phyloP scores from a whole-genome alignment of 805 yeast genomes.

The Wickerhamomyces canadensis region DNA sequence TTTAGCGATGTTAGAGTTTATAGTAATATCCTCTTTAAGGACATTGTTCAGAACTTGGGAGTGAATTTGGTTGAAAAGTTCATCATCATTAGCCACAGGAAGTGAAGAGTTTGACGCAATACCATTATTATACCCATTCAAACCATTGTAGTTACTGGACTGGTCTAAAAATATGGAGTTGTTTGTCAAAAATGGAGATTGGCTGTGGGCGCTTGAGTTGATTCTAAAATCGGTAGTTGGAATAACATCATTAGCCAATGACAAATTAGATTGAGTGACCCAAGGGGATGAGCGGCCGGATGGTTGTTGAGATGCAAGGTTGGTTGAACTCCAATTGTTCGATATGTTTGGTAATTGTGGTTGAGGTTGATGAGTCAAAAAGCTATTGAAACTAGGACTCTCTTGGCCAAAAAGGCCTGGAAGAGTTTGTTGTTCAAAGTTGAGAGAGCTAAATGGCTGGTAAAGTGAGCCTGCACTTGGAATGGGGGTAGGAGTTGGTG shows the following conservation, averaged over 20 bases:
- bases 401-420: neutral
- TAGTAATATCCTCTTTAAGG: constrained; percentile 26
- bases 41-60: constrained; percentile 37
- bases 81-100: too few relatives aligned
- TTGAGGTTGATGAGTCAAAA: constrained; percentile 5
- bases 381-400: neutral
- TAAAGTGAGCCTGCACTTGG: constrained; percentile 6
- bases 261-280: constrained; percentile 8
- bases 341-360: constrained; percentile 1
- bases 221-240: constrained; percentile 8
- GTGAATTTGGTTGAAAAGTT: constrained; percentile 33
- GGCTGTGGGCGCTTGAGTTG: constrained; percentile 1
- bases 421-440: constrained; percentile 2
- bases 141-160: neutral
- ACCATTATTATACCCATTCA: neutral
- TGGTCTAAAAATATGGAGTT: neutral
- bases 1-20: neutral
- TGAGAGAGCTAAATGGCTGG: neutral
- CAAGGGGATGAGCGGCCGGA: constrained; percentile 19
- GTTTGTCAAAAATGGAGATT: constrained; percentile 13
- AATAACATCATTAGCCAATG: constrained; percentile 2
- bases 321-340: constrained; percentile 1
- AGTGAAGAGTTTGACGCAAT: too few relatives aligned
- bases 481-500: constrained; percentile 4
- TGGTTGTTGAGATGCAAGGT: constrained; percentile 11